Conservation (phyloP, 2,329 filamentous ascomycete species). For the Microsporum audouinii region DNA sequence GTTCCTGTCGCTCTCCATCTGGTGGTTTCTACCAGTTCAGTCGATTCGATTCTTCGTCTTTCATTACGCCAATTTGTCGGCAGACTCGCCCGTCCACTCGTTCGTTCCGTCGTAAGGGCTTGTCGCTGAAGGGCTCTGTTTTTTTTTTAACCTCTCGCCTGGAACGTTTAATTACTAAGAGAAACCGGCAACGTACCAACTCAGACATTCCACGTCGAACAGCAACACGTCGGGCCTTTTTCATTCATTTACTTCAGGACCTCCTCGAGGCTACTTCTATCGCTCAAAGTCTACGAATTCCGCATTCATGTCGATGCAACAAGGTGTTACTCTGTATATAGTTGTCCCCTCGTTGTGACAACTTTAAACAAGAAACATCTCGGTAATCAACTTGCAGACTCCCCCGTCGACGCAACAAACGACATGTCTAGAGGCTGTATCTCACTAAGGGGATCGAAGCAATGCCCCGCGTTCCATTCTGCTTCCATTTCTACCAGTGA, state of each 20-base stretch:
- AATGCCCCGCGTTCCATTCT: constrained; percentile 60
- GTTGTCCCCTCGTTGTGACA: background rate
- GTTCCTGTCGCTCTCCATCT: background rate
- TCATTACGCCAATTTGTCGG: constrained; percentile 1
- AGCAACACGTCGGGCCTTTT: background rate
- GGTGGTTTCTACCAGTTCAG: background rate
- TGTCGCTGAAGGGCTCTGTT: background rate
- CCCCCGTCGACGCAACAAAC: background rate
- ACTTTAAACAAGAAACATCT: background rate
- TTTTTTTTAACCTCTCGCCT: background rate
- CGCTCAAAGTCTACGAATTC: background rate
- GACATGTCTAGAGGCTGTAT: constrained; percentile 43
- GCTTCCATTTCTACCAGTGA: constrained; percentile 59
- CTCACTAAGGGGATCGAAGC: constrained; percentile 56
- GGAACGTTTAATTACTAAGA: constrained; percentile 1
- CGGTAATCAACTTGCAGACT: background rate
- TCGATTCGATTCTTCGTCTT: background rate
- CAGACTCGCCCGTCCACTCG: background rate
- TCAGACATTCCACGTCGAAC: background rate
- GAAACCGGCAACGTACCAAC: background rate
- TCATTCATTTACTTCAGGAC: background rate
- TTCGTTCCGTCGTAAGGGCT: background rate
- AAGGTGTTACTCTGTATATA: background rate
- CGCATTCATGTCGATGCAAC: background rate
- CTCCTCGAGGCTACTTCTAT: background rate